These are phyloP conservation scores for Dentipellis fragilis DNA, from an alignment of 768 basidiomycete species.

Conservation along the genomic window DNA sequence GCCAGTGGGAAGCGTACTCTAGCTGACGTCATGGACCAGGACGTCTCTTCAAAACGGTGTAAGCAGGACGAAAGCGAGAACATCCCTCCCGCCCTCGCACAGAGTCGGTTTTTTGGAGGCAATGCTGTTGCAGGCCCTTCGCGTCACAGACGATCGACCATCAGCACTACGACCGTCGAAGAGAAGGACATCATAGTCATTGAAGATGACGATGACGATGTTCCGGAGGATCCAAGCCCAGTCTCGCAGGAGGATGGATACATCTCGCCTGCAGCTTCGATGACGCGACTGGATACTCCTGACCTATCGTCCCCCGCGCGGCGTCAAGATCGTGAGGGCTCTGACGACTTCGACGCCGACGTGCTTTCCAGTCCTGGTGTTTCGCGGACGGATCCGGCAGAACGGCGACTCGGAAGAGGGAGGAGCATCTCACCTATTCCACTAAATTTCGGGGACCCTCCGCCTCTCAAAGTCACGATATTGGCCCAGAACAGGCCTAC, in stretches of 20 bases:
- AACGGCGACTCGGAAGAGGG: not conserved
- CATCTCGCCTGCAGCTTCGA: constrained; percentile 57
- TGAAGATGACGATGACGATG: constrained; percentile 26
- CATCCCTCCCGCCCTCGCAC: constrained; percentile 18
- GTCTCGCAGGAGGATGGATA: constrained; percentile 78
- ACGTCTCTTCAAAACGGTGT: constrained; percentile 37
- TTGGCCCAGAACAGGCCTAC: constrained; percentile 23
- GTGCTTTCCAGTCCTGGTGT: constrained; percentile 37
- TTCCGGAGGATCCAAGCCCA: constrained; percentile 27
- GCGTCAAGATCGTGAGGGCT: constrained; percentile 15
- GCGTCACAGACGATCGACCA: not conserved
- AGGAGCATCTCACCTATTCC: not conserved
- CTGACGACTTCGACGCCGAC: constrained; percentile 41
- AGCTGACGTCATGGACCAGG: constrained; percentile 59
- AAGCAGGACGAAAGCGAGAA: constrained; percentile 25
- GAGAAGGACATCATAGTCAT: constrained; percentile 22
- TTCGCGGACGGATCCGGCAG: constrained; percentile 5
- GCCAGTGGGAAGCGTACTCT: constrained; percentile 72
- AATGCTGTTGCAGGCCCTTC: constrained; percentile 3
- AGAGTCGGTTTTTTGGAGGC: constrained; percentile 14
- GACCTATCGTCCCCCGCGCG: constrained; percentile 58
- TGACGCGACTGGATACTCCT: constrained; percentile 37
- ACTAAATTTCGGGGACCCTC: not conserved
- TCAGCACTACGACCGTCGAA: constrained; percentile 19
- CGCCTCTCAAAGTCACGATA: constrained; percentile 1